Evolutionary conservation across 306 rosid genomes (phyloP).

Genomic region (Bauhinia variegata): DNA sequence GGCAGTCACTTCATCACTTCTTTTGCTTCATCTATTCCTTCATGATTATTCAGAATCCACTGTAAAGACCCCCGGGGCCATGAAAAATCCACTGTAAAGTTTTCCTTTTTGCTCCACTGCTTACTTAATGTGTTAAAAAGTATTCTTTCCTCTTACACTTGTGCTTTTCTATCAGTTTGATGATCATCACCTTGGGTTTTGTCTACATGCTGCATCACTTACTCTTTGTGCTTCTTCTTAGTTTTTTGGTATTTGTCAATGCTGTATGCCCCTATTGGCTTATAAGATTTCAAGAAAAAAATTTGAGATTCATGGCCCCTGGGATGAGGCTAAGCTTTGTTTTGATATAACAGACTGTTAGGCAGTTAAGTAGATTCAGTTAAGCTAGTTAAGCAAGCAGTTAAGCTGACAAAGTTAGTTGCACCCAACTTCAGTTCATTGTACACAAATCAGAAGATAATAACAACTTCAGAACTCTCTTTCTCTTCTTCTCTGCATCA

Average conservation of each 20-base stretch:
- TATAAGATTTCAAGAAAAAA: constrained; percentile 55
- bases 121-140: constrained; percentile 50
- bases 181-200: constrained; percentile 39
- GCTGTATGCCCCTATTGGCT: constrained; percentile 63
- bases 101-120: constrained; percentile 63
- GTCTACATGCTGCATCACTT: constrained; percentile 49
- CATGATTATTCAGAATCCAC: constrained; percentile 65
- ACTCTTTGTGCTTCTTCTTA: constrained; percentile 42
- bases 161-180: constrained; percentile 47
- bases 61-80: constrained; percentile 39
- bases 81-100: constrained; percentile 54
- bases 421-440: no score
- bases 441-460: no score
- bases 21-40: constrained; percentile 57
- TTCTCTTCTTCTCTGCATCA: no score
- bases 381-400: no score
- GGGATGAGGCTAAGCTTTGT: constrained; percentile 75
- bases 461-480: no score
- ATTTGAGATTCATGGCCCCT: constrained; percentile 67
- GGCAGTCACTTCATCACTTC: constrained; percentile 50
- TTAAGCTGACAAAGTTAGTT: no score
- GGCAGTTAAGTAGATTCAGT: no score
- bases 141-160: constrained; percentile 50
- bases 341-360: constrained; percentile 61
- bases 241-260: constrained; percentile 52